These are phyloP conservation scores for Gossypium davidsonii DNA, from an alignment of 441 rosid genomes.

Conservation along the genomic window DNA sequence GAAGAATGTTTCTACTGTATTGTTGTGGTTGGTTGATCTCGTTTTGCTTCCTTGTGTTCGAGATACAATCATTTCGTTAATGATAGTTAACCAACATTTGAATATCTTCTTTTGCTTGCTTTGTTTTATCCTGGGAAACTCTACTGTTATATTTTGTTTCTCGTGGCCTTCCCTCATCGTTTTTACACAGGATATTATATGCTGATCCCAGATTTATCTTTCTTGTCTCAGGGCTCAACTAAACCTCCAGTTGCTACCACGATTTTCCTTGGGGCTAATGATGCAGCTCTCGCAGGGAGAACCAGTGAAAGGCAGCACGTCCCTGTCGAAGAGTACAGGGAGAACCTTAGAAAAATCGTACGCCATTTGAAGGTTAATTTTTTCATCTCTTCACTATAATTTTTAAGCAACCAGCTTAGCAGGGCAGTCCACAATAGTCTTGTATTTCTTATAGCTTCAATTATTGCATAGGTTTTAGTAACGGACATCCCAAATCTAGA, in stretches of 20 bases:
- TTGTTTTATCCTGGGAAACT: neutral
- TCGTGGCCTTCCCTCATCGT: neutral
- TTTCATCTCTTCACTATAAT: neutral
- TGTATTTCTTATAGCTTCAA: neutral
- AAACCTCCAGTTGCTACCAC: slow-evolving; percentile 68
- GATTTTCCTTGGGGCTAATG: slow-evolving; percentile 88
- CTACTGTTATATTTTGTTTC: neutral
- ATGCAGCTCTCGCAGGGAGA: slow-evolving; percentile 80
- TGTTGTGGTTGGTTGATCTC: neutral
- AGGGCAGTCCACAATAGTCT: neutral
- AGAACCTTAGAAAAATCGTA: slow-evolving; percentile 59
- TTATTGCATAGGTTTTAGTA: neutral
- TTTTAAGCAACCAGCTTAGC: neutral
- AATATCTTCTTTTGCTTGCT: neutral
- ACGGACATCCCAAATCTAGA: neutral
- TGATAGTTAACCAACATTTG: neutral
- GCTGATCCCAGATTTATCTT: neutral
- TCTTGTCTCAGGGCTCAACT: slow-evolving; percentile 31
- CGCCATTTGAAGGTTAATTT: slow-evolving; percentile 65
- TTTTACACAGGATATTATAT: neutral
- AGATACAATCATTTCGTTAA: neutral
- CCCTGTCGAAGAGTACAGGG: slow-evolving; percentile 66
- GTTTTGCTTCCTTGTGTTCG: neutral
- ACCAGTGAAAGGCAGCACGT: slow-evolving; percentile 67
- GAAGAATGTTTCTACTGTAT: neutral